Evolutionary conservation across 495 filamentous ascomycete species (phyloP).

Genomic region (Lindgomyces ingoldianus): DNA sequence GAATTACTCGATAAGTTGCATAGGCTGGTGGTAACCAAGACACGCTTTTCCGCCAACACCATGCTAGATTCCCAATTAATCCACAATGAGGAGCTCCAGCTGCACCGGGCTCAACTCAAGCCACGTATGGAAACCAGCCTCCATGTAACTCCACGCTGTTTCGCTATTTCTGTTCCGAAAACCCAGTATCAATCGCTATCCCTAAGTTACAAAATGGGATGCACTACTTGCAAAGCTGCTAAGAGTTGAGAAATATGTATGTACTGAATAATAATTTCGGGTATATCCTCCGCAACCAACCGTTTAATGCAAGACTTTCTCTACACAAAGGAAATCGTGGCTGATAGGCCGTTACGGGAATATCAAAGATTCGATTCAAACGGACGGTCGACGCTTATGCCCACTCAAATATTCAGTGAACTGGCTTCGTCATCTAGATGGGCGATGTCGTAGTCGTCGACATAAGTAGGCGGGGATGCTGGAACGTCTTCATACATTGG

Average conservation of each 20-base stretch:
- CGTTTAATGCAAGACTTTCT: not conserved
- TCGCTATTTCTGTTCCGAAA: no score
- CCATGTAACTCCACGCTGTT: not conserved
- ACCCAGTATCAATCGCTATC: no score
- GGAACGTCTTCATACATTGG: conserved; percentile 95
- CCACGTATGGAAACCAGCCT: not conserved
- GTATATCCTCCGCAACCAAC: not conserved
- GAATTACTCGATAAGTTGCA: not conserved
- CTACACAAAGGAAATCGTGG: not conserved
- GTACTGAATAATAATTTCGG: not conserved
- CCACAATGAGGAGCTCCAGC: not conserved
- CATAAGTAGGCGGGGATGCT: conserved; percentile 78
- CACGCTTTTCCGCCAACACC: not conserved
- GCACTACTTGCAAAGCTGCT: no score
- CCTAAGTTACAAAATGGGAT: no score
- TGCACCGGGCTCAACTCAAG: not conserved
- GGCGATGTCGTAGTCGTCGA: conserved; percentile 44
- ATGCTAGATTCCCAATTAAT: not conserved
- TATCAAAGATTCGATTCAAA: no score
- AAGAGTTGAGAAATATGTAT: no score
- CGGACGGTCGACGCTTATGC: no score
- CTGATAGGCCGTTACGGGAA: not conserved
- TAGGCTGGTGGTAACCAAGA: not conserved
- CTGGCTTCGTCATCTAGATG: conserved; percentile 17
- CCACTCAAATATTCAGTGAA: not conserved